phyloP scores from a whole-genome alignment of 768 basidiomycete genomes.

The Trametes cubensis region DNA sequence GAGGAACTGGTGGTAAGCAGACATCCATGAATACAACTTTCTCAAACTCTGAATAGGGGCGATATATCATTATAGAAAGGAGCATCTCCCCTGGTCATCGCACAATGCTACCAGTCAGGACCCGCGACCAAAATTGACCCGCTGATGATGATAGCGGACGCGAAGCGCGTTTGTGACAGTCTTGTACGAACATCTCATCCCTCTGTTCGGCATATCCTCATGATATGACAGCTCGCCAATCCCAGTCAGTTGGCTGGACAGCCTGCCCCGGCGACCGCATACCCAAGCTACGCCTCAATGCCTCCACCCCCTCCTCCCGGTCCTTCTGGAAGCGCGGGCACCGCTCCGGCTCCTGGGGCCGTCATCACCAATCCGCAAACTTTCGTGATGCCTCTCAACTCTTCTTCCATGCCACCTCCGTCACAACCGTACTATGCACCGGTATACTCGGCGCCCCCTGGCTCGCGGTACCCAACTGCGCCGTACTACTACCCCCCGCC shows the following conservation, averaged over 20 bases:
- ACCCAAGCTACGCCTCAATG: slow-evolving; percentile 35
- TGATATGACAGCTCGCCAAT: slow-evolving; percentile 60
- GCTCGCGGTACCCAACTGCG: slow-evolving; percentile 56
- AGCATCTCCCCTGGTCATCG: slow-evolving; percentile 69
- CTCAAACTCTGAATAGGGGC: slow-evolving; percentile 16
- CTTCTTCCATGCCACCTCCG: slow-evolving; percentile 45
- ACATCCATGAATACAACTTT: neutral
- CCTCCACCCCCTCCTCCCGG: slow-evolving; percentile 34
- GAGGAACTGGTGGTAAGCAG: slow-evolving; percentile 80
- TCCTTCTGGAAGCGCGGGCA: slow-evolving; percentile 33
- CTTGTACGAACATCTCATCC: slow-evolving; percentile 49
- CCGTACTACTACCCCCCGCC: slow-evolving; percentile 65
- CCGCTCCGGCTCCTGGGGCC: slow-evolving; percentile 42
- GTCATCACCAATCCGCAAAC: slow-evolving; percentile 73
- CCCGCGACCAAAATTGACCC: slow-evolving; percentile 73
- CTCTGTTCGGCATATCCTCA: slow-evolving; percentile 16
- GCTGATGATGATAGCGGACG: slow-evolving; percentile 70
- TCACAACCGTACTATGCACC: slow-evolving; percentile 45
- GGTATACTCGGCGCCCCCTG: slow-evolving; percentile 38
- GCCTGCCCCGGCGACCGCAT: slow-evolving; percentile 45
- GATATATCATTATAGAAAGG: slow-evolving; percentile 41
- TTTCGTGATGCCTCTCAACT: slow-evolving; percentile 69
- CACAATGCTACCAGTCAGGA: slow-evolving; percentile 80
- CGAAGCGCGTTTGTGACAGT: slow-evolving; percentile 76
- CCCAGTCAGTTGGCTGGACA: slow-evolving; percentile 68